phyloP scores from a whole-genome alignment of 257 asterid genomes.

The Solanum sparsipilum region DNA sequence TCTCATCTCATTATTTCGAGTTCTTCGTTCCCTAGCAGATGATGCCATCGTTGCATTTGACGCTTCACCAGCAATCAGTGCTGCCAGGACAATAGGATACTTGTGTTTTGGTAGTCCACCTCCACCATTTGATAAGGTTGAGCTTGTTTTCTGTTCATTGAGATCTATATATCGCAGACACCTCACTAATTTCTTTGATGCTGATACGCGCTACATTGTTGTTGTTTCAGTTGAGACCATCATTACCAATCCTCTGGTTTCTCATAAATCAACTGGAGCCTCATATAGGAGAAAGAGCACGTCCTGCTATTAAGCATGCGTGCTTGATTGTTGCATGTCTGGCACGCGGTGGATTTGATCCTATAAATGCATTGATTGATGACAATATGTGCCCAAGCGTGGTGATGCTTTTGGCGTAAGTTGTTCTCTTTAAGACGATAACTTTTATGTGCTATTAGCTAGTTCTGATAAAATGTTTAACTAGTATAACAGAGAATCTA shows the following conservation, averaged over 20 bases:
- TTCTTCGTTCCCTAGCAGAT: background rate
- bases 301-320: background rate
- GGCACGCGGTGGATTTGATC: background rate
- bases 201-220: background rate
- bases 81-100: background rate
- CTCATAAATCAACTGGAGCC: background rate
- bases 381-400: background rate
- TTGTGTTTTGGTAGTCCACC: background rate
- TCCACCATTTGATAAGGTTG: background rate
- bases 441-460: too few species aligned
- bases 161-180: background rate
- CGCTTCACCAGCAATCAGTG: background rate
- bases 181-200: background rate
- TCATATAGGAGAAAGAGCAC: background rate
- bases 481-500: background rate
- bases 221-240: background rate
- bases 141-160: background rate
- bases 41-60: background rate
- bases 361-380: background rate
- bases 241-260: background rate
- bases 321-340: background rate
- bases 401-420: background rate
- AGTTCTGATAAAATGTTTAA: background rate
- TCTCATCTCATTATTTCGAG: background rate
- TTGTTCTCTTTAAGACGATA: too few species aligned